Evolutionary conservation across 2,329 filamentous ascomycete genomes (phyloP), one percentile per base, ranked within the genome.

Genomic region (Apiospora aurea): DNA sequence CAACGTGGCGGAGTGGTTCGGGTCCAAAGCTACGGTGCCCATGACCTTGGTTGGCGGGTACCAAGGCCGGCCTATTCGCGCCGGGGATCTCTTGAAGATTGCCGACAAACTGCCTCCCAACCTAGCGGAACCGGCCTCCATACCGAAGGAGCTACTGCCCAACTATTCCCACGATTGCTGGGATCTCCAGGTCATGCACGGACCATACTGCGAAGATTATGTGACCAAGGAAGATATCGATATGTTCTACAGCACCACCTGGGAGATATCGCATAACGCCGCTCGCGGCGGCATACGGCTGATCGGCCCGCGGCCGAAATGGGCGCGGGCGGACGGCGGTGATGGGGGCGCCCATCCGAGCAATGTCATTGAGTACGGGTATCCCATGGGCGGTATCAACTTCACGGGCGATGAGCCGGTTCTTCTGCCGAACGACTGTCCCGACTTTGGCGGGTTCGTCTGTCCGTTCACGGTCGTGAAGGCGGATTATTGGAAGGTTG

Each of bases 311-410:
- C 84, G 85, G 0, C 88, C 88, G 0, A 84, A 86, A 73, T 92
- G 88, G 87, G 87, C 89, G 18, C 82, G 90, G 8, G 78, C 84
- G 44, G 86, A 89, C 74, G 90, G 90, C 14, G 90, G 90, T 0
- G 89, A 91, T 73, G 90, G 89, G 10, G 90, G 90, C 14, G 85
- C 87, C 0, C 90, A 92, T 78, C 90, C 90, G 0, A 86, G 83
- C 46, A 90, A 91, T 73, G 76, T 88, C 21, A 84, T 89, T 29
- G 87, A 89, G 73, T 90, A 91, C 74, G 89, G 89, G 2, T 92
- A 91, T 76, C 87, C 87, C 0, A 77, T 88, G 1, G 89, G 89
- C 0, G 85, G 85, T 0, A 75, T 91, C 38, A 91, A 90, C 74
- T 92, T 87, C 85, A 90, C 88, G 0, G 89, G 89, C 4, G 89